Evolutionary conservation across 108 stramenopile species (phyloP).

Genomic region (Fragilaria radians): DNA sequence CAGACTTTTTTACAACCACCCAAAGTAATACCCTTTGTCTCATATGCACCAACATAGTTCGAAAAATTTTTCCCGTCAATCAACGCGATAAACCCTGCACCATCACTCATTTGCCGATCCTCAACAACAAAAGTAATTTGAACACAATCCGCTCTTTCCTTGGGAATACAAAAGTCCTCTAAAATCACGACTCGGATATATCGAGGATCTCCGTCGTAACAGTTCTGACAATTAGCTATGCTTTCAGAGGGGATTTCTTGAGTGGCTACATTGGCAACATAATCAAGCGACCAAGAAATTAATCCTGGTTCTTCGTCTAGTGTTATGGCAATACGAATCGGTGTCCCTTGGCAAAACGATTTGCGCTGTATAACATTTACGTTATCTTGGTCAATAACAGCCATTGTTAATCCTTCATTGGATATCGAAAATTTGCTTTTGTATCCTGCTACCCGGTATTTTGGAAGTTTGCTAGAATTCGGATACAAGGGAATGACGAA

Average conservation of each 20-base stretch:
- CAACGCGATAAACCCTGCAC: neutral
- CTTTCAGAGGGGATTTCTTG: neutral
- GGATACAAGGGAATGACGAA: neutral
- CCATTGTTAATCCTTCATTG: neutral
- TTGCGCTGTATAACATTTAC: neutral
- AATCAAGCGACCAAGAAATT: neutral
- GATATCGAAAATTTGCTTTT: neutral
- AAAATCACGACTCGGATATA: neutral
- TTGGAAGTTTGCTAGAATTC: neutral
- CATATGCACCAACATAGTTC: neutral
- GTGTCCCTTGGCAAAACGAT: neutral
- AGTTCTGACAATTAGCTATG: neutral
- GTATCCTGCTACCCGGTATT: neutral
- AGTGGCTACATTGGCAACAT: neutral
- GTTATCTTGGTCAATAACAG: neutral
- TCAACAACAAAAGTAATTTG: neutral
- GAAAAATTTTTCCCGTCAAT: neutral
- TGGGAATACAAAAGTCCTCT: neutral
- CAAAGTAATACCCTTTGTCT: neutral
- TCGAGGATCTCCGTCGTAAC: neutral
- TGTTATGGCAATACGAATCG: neutral
- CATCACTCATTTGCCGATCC: neutral
- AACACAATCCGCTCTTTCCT: neutral
- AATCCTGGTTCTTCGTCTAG: neutral
- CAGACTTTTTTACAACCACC: neutral